Conservation (phyloP, 345 rosid species). For the Syzygium aqueum region DNA sequence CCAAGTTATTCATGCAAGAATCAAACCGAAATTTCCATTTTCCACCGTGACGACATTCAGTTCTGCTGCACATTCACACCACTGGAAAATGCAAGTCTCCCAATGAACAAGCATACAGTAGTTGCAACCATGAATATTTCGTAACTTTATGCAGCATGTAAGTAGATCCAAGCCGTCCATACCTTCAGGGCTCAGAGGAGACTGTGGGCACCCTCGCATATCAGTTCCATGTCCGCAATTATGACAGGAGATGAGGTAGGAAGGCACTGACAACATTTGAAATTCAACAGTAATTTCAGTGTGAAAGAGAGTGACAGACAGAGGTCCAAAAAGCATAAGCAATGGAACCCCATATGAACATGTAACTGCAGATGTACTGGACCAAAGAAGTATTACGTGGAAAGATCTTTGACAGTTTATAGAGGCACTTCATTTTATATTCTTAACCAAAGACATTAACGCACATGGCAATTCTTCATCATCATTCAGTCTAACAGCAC, state of each 20-base stretch:
- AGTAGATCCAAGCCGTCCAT: not conserved
- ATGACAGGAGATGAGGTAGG: slow-evolving; percentile 60
- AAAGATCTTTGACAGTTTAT: not conserved
- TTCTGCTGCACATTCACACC: not conserved
- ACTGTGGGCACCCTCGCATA: slow-evolving; percentile 88
- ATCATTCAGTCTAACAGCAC: not conserved
- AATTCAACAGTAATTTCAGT: not conserved
- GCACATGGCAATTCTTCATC: not conserved
- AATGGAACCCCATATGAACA: not conserved
- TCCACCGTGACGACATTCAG: not conserved
- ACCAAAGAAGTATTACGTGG: not conserved
- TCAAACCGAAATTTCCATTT: not conserved
- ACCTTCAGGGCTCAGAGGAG: slow-evolving; percentile 72
- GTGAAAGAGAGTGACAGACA: not conserved
- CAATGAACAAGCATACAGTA: not conserved
- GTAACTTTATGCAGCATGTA: not conserved
- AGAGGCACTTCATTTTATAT: not conserved
- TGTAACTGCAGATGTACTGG: not conserved
- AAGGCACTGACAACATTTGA: slow-evolving; percentile 37
- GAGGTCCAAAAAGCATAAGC: not conserved
- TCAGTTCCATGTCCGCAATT: slow-evolving; percentile 98
- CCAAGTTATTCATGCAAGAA: not conserved
- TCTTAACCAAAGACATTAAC: not conserved
- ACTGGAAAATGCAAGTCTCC: not conserved
- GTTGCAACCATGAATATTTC: not conserved